These are phyloP conservation scores for Microdochium paspali DNA, from an alignment of 2,329 filamentous ascomycete genomes.

Conservation along the genomic window DNA sequence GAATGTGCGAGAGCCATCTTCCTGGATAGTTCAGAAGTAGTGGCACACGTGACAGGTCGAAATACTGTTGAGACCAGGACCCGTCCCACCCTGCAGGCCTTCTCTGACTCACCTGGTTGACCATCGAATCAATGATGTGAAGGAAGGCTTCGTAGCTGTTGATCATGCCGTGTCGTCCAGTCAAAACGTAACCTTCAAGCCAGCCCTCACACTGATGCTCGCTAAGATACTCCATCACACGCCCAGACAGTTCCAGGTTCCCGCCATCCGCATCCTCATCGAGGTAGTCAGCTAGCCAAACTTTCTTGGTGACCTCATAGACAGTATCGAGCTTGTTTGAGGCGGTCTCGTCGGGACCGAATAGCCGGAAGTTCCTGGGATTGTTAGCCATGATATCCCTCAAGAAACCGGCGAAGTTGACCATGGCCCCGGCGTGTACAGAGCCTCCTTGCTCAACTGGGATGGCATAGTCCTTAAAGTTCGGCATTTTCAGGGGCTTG, in stretches of 20 bases:
- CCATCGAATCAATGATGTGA: constrained; percentile 77
- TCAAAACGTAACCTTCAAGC: constrained; percentile 71
- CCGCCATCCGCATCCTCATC: constrained; percentile 68
- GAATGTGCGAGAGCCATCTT: no score
- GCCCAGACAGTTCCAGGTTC: constrained; percentile 57
- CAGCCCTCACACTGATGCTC: constrained; percentile 75
- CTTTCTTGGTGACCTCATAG: constrained; percentile 68
- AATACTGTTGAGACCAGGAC: no score
- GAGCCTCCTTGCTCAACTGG: constrained; percentile 51
- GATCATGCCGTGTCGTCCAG: constrained; percentile 64
- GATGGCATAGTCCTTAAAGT: constrained; percentile 61
- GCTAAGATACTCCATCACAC: constrained; percentile 78
- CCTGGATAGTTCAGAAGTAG: no score
- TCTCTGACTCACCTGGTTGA: constrained; percentile 49
- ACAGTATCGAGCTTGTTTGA: constrained; percentile 68
- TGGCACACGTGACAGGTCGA: no score
- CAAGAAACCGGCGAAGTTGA: constrained; percentile 57
- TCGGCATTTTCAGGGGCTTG: constrained; percentile 58
- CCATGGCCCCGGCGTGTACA: constrained; percentile 54
- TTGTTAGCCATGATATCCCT: constrained; percentile 60
- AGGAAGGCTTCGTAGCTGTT: constrained; percentile 81
- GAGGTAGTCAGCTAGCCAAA: constrained; percentile 72
- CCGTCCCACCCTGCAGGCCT: no score
- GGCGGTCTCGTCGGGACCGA: constrained; percentile 73
- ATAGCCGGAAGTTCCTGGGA: constrained; percentile 60